These are phyloP conservation scores for Hypomontagnella monticulosa DNA, from an alignment of 495 filamentous ascomycete species.

Conservation along the genomic window DNA sequence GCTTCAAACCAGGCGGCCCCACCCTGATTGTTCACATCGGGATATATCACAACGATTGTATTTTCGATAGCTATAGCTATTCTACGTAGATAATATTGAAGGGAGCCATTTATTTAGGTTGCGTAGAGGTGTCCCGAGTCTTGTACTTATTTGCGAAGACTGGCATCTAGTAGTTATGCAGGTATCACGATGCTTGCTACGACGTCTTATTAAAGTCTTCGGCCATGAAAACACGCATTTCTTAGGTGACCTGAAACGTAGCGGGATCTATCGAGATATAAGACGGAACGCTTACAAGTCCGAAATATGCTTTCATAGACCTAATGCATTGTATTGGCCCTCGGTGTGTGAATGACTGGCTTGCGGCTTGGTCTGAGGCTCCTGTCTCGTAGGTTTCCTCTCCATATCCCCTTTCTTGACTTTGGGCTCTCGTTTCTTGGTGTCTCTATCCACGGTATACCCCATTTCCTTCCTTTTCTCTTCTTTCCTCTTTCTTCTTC, in stretches of 20 bases:
- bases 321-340: conserved; percentile 39
- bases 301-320: conserved; percentile 26
- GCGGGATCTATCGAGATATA: not conserved
- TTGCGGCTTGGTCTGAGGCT: not conserved
- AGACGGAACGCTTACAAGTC: not conserved
- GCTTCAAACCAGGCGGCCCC: too few species aligned
- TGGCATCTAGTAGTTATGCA: too few species aligned
- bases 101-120: too few species aligned
- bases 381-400: conserved; percentile 16
- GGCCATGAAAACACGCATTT: too few species aligned
- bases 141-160: too few species aligned
- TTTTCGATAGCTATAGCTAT: too few species aligned
- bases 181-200: too few species aligned
- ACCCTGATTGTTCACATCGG: too few species aligned
- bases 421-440: not conserved
- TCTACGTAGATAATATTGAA: too few species aligned
- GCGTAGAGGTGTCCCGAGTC: too few species aligned
- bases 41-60: too few species aligned
- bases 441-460: not conserved
- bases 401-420: conserved; percentile 5
- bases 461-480: conserved; percentile 48
- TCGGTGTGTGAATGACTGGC: conserved; percentile 9
- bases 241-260: not conserved
- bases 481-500: conserved; percentile 48
- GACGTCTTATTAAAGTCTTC: too few species aligned